A percentile compares a stretch with the other conserved stretches of the same genome.
These are phyloP conservation scores for Cladosporium sphaerospermum DNA, from an alignment of 2,329 filamentous ascomycete genomes.

Conservation along the genomic window DNA sequence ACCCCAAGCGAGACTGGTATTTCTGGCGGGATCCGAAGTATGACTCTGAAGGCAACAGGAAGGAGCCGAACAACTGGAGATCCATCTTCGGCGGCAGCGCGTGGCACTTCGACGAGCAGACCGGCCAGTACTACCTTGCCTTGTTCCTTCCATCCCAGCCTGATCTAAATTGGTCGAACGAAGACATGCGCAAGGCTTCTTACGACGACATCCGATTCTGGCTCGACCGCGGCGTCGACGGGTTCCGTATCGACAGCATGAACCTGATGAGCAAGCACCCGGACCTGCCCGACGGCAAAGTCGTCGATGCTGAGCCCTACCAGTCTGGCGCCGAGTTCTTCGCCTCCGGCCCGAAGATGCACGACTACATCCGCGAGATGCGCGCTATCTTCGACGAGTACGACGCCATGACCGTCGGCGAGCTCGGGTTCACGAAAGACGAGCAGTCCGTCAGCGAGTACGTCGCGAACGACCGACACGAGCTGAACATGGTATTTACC, in stretches of 20 bases:
- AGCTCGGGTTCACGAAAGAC: conserved; percentile 44
- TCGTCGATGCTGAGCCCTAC: conserved; percentile 14
- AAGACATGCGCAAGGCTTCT: conserved; percentile 60
- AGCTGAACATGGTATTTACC: conserved; percentile 66
- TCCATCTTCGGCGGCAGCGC: conserved; percentile 52
- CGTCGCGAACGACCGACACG: conserved; percentile 48
- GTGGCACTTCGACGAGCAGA: conserved; percentile 68
- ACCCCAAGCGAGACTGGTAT: conserved; percentile 51
- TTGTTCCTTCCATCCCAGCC: conserved; percentile 72
- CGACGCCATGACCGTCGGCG: conserved; percentile 45
- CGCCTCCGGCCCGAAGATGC: conserved; percentile 33
- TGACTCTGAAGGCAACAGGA: conserved; percentile 49
- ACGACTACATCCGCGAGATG: conserved; percentile 44
- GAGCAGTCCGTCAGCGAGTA: conserved; percentile 44
- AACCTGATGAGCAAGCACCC: conserved; percentile 20
- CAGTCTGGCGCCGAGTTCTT: conserved; percentile 16
- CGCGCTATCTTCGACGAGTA: conserved; percentile 40
- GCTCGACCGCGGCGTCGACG: conserved; percentile 62
- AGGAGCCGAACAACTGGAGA: conserved; percentile 72
- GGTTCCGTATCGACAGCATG: conserved; percentile 33
- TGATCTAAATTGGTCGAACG: conserved; percentile 80
- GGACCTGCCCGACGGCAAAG: conserved; percentile 17
- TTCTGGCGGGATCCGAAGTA: conserved; percentile 46
- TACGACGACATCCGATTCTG: conserved; percentile 62
- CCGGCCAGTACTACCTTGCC: conserved; percentile 69